Percentiles rank a stretch among this genome's conserved stretches.
Evolutionary conservation across 2,329 filamentous ascomycete species (phyloP).

Genomic region (Xylaria sp.): DNA sequence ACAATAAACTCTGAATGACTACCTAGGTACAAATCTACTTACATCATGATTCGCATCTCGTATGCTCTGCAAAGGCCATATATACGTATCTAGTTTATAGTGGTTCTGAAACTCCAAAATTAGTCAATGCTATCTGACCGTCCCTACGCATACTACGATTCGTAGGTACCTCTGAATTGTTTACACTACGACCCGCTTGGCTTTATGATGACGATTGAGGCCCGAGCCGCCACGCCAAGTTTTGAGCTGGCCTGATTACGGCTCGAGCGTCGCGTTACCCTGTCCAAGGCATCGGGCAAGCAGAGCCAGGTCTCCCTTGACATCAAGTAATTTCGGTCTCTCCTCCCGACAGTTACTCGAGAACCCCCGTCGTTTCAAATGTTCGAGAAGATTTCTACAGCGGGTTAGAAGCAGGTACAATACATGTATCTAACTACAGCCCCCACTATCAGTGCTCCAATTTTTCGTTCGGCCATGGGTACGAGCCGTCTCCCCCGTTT

Average conservation of each 20-base stretch:
- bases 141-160: not conserved
- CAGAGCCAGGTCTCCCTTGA: not conserved
- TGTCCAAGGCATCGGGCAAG: not conserved
- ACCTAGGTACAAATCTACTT: not conserved
- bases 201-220: constrained; percentile 18
- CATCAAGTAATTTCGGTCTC: constrained; percentile 21
- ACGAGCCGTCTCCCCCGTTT: constrained; percentile 16
- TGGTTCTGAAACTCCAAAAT: not conserved
- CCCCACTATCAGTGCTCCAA: constrained; percentile 24
- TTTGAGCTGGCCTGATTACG: constrained; percentile 1
- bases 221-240: constrained; percentile 23
- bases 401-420: not conserved
- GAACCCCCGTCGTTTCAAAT: constrained; percentile 29
- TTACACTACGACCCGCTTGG: constrained; percentile 6
- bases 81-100: too few relatives aligned
- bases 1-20: not conserved
- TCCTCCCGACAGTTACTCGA: constrained; percentile 10
- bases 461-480: constrained; percentile 16
- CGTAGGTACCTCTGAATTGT: not conserved
- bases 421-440: constrained; percentile 38
- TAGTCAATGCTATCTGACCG: not conserved
- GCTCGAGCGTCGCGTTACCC: not conserved
- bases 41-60: not conserved
- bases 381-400: constrained; percentile 52
- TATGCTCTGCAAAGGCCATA: not conserved